Evolutionary conservation across 1,284 basidiomycete genomes (phyloP).

Genomic region (Malassezia obtusa): DNA sequence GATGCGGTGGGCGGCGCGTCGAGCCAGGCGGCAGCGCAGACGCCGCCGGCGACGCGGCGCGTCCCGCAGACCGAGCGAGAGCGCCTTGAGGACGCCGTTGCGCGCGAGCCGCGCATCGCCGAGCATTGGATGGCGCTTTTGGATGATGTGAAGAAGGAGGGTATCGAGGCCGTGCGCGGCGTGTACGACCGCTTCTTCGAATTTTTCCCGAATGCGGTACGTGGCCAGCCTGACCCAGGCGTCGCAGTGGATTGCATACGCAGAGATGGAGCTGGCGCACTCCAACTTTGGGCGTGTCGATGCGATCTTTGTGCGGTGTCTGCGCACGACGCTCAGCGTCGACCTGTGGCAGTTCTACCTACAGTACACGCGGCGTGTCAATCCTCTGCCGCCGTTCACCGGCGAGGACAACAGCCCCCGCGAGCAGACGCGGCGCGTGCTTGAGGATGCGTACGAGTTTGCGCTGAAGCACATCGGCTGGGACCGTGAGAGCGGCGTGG

Average conservation of each 20-base stretch:
- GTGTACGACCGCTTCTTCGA: slow-evolving; percentile 65
- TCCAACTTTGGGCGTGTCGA: slow-evolving; percentile 56
- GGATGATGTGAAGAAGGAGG: slow-evolving; percentile 59
- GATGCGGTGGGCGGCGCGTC: too few species aligned
- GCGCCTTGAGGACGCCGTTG: slow-evolving; percentile 35
- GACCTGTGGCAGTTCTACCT: slow-evolving; percentile 68
- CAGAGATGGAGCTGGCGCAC: slow-evolving; percentile 63
- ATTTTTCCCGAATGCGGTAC: slow-evolving; percentile 68
- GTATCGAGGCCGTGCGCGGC: slow-evolving; percentile 60
- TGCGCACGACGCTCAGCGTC: slow-evolving; percentile 69
- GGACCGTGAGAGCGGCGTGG: slow-evolving; percentile 54
- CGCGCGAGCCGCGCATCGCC: slow-evolving; percentile 57
- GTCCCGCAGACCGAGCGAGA: neutral
- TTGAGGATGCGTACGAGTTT: slow-evolving; percentile 86
- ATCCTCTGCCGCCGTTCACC: slow-evolving; percentile 36
- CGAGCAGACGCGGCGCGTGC: slow-evolving; percentile 58
- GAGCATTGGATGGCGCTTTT: slow-evolving; percentile 62
- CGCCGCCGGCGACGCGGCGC: neutral
- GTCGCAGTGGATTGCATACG: slow-evolving; percentile 55
- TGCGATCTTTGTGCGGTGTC: slow-evolving; percentile 63
- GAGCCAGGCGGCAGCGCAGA: neutral
- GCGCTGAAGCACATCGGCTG: slow-evolving; percentile 80
- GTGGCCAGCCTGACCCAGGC: slow-evolving; percentile 38
- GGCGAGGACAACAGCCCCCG: slow-evolving; percentile 52
- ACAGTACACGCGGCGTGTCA: slow-evolving; percentile 42